Evolutionary conservation across 345 rosid genomes (phyloP), one percentile per base, ranked within the genome.

Genomic region (Odontarrhena argentea): DNA sequence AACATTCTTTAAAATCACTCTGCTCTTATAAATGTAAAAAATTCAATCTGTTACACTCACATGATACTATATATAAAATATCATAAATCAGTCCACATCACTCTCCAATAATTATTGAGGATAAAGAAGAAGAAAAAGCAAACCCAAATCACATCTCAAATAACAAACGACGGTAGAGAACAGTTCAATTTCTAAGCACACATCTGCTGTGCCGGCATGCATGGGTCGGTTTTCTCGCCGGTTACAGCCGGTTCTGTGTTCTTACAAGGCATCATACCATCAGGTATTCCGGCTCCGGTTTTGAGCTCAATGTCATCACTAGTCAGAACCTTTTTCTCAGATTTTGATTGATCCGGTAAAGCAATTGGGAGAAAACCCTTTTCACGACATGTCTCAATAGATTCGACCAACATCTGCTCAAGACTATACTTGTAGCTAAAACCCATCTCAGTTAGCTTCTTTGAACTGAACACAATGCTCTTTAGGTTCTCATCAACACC

Each of bases 401-500:
- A 92, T 40, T 84, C 97, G 0, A 25, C 50, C 15, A 78, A 74
- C 96, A 94, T 91, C 25, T 88, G 89, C 71, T 91, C 93, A 36
- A 94, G 79, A 77, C 70, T 85, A 72, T 84, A 80, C 52, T 86
- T 85, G 80, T 83, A 94, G 78, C 78, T 54, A 54, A 94, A 88
- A 7, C 99, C 99, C 76, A 79, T 13, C 7, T 87, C 92, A 47
- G 10, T 42, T 8, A 94, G 79, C 84, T 87, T 94, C 49, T 88
- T 77, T 1, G 97, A 86, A 25, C 76, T 71, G 83, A 91, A 88
- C 2, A 3, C 25, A 0, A 80, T 74, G 1, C 50, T 68, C 77
- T 67, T 45, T 63, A 87, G 45, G n/a, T 60, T 74, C 69, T 84
- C 96, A 25, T 84, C 89, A 10, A 85, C 79, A 26, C 78, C 89